Conservation (phyloP, 164 flowering plant species). For the Vitis rotundifolia region DNA sequence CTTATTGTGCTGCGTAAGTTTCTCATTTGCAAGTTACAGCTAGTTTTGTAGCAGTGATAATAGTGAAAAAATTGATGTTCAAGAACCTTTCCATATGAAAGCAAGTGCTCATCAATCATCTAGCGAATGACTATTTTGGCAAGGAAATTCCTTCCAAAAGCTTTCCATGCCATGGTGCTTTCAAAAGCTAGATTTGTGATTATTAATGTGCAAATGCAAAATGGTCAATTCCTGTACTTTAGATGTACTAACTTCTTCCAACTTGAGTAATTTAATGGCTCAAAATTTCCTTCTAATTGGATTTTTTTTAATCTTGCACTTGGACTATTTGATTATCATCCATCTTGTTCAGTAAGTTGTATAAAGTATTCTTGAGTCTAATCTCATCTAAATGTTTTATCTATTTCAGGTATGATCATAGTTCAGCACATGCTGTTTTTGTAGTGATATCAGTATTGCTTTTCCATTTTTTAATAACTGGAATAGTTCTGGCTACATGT, state of each 20-base stretch:
- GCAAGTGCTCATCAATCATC: neutral
- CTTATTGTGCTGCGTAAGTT: conserved; percentile 97
- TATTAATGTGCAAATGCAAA: neutral
- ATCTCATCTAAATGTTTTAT: conserved; percentile 8
- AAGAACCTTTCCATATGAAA: conserved; percentile 1
- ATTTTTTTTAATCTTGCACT: neutral
- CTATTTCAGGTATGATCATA: conserved; percentile 82
- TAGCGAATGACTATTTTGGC: neutral
- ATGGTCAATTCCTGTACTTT: neutral
- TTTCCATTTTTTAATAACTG: conserved; percentile 77
- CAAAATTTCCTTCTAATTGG: neutral
- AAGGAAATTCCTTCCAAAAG: neutral
- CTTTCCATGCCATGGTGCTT: neutral
- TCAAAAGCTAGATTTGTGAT: neutral
- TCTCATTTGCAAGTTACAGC: neutral
- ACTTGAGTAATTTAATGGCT: neutral
- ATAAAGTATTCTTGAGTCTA: neutral
- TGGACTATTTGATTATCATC: neutral
- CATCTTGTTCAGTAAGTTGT: neutral
- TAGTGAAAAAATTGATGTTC: neutral
- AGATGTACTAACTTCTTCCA: neutral
- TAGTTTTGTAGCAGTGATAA: no score
- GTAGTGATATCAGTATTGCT: conserved; percentile 75
- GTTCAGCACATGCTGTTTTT: conserved; percentile 73
- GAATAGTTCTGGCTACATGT: conserved; percentile 74